Evolutionary conservation across 495 filamentous ascomycete genomes (phyloP).

Genomic region (Aspergillus diversus): DNA sequence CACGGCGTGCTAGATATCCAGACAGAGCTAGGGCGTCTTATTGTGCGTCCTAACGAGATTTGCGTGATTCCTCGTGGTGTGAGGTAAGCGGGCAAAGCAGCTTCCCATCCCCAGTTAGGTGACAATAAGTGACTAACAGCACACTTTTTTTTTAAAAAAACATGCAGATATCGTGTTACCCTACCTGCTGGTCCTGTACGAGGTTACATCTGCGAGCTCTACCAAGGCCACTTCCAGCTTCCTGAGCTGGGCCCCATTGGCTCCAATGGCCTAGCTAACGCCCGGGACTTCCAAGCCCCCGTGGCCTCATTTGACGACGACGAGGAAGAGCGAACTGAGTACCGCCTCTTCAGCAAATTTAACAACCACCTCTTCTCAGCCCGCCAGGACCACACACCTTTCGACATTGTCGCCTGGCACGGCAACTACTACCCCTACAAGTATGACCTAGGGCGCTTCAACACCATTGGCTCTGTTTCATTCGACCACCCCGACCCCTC

Average conservation of each 20-base stretch:
- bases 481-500: constrained; percentile 83
- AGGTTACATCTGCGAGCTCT: constrained; percentile 87
- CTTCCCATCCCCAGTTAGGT: too few species aligned
- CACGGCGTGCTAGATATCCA: constrained; percentile 84
- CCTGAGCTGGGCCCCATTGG: constrained; percentile 91
- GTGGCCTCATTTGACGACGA: constrained; percentile 61
- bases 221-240: constrained; percentile 81
- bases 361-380: constrained; percentile 77
- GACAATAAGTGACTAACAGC: too few species aligned
- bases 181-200: constrained; percentile 67
- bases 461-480: constrained; percentile 71
- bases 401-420: constrained; percentile 86
- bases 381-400: constrained; percentile 73
- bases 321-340: constrained; percentile 46
- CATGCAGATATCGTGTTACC: constrained; percentile 69
- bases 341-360: constrained; percentile 75
- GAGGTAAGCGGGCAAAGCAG: constrained; percentile 23
- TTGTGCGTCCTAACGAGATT: constrained; percentile 90
- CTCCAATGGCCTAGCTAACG: constrained; percentile 83
- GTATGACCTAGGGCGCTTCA: constrained; percentile 83
- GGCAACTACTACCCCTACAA: constrained; percentile 80
- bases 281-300: constrained; percentile 86
- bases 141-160: too few species aligned
- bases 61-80: constrained; percentile 85
- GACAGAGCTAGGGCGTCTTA: constrained; percentile 78